Conservation (phyloP, 768 basidiomycete species). For the Termitomyces sp. region DNA sequence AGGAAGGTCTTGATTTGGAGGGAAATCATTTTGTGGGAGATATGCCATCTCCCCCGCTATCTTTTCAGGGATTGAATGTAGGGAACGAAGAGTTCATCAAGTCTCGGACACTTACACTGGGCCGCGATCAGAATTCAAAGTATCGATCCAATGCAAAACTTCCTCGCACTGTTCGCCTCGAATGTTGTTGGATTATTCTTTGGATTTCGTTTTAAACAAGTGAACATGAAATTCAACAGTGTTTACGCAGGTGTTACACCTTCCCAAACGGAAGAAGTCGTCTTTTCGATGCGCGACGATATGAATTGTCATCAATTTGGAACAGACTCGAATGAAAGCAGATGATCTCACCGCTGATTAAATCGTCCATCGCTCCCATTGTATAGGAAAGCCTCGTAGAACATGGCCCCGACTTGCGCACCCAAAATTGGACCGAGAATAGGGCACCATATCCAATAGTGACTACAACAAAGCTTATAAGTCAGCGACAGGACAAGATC, state of each 20-base stretch:
- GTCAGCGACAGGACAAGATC: not conserved
- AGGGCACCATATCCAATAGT: constrained; percentile 76
- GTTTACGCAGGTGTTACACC: not conserved
- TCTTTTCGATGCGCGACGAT: not conserved
- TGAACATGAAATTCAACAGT: not conserved
- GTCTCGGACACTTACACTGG: too few species aligned
- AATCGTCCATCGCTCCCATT: constrained; percentile 48
- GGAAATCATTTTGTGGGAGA: too few species aligned
- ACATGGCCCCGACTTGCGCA: constrained; percentile 46
- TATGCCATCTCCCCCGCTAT: too few species aligned
- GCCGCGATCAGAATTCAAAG: too few species aligned
- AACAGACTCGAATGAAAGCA: not conserved
- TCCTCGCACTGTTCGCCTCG: not conserved
- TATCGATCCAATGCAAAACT: too few species aligned
- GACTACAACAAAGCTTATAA: constrained; percentile 26
- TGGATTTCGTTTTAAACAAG: not conserved
- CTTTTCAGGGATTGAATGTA: too few species aligned
- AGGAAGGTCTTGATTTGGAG: too few species aligned
- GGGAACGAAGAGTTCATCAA: too few species aligned
- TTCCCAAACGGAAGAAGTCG: not conserved
- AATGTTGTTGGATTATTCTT: not conserved
- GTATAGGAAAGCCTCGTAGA: constrained; percentile 61
- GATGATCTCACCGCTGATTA: constrained; percentile 39
- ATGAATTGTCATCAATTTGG: not conserved
- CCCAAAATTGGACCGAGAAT: constrained; percentile 56